Evolutionary conservation across 305 asterid species (phyloP).

Genomic region (Plantago lanceolata): DNA sequence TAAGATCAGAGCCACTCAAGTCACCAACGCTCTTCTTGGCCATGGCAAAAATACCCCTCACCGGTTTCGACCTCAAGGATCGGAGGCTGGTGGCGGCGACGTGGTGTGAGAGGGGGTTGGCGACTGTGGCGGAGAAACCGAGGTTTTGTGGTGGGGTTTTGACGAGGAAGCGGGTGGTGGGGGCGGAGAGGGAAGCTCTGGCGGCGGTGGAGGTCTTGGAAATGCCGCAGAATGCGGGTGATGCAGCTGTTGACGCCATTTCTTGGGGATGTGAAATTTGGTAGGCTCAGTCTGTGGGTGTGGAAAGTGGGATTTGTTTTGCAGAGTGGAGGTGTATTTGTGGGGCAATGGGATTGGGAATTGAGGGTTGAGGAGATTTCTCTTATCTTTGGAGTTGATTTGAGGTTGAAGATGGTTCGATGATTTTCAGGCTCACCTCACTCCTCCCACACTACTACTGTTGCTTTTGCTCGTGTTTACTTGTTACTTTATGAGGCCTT

Average conservation of each 20-base stretch:
- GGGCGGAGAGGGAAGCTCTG: constrained; percentile 26
- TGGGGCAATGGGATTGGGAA: constrained; percentile 2
- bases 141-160: constrained; percentile 48
- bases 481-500: background rate
- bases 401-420: constrained; percentile 57
- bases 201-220: constrained; percentile 43
- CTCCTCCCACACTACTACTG: background rate
- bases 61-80: constrained; percentile 40
- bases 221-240: constrained; percentile 51
- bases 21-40: constrained; percentile 80
- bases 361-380: constrained; percentile 30
- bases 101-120: constrained; percentile 47
- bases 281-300: background rate
- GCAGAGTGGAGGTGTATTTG: constrained; percentile 22
- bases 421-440: constrained; percentile 35
- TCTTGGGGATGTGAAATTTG: background rate
- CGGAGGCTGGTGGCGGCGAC: constrained; percentile 63
- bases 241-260: constrained; percentile 66
- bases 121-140: constrained; percentile 43
- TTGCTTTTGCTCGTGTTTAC: background rate
- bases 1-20: constrained; percentile 51
- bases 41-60: constrained; percentile 50
- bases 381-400: constrained; percentile 46
- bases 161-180: constrained; percentile 53
- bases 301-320: constrained; percentile 3